Percentiles rank a stretch among this genome's conserved stretches.
Evolutionary conservation across 352 stramenopile genomes (phyloP).

Genomic region (Phytopythium helicoides): DNA sequence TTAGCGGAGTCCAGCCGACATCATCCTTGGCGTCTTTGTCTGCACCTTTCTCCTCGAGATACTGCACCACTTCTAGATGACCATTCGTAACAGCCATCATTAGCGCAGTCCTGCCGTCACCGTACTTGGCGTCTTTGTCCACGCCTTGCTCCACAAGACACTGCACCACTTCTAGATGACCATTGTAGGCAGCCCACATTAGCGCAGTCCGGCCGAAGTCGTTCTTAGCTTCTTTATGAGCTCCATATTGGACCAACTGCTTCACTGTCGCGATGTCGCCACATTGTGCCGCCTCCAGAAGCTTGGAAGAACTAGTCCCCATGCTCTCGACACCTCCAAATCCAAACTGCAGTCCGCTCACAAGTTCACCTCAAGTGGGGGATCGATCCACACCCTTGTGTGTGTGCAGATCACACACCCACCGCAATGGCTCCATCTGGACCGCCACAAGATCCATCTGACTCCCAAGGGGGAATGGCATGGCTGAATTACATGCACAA

Average conservation of each 20-base stretch:
- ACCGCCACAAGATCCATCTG: too few species aligned
- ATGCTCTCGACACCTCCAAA: too few species aligned
- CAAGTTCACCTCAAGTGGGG: too few species aligned
- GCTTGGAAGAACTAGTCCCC: too few species aligned
- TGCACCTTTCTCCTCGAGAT: slow-evolving; percentile 9
- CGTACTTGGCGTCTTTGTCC: slow-evolving; percentile 8
- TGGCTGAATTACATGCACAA: too few species aligned
- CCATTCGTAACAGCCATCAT: slow-evolving; percentile 3
- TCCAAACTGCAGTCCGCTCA: too few species aligned
- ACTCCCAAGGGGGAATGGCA: too few species aligned
- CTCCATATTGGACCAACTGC: not conserved
- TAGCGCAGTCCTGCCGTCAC: slow-evolving; percentile 7
- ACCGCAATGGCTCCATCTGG: too few species aligned
- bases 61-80: slow-evolving; percentile 9
- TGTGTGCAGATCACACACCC: too few species aligned
- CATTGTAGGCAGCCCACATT: not conserved
- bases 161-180: not conserved
- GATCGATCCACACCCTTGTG: too few species aligned
- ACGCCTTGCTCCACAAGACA: slow-evolving; percentile 7
- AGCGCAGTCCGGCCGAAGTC: slow-evolving; percentile 24
- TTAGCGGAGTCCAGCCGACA: slow-evolving; percentile 11
- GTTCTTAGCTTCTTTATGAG: slow-evolving; percentile 8
- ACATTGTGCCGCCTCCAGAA: too few species aligned
- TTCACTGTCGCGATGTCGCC: too few species aligned
- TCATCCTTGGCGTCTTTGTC: slow-evolving; percentile 3